Evolutionary conservation across 768 basidiomycete genomes (phyloP).

Genomic region (Rhizopogon rudus): DNA sequence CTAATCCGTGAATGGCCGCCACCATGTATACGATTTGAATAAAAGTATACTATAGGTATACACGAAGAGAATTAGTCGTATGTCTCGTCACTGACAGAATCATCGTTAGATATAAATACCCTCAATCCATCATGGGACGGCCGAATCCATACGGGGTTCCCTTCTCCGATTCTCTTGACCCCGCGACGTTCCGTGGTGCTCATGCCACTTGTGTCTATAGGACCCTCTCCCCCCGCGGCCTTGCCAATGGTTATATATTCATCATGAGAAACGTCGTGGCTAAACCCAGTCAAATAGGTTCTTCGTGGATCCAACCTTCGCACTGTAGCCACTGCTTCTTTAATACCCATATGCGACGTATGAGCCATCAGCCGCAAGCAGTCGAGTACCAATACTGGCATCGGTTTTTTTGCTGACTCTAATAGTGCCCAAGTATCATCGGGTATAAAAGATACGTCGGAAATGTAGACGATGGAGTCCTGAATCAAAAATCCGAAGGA

Average conservation of each 20-base stretch:
- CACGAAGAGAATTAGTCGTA: slow-evolving; percentile 27
- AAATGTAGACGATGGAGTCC: slow-evolving; percentile 67
- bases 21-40: not conserved
- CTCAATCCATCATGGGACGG: slow-evolving; percentile 75
- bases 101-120: slow-evolving; percentile 39
- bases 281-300: slow-evolving; percentile 74
- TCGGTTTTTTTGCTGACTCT: slow-evolving; percentile 15
- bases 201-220: slow-evolving; percentile 14
- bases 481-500: slow-evolving; percentile 70
- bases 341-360: slow-evolving; percentile 78
- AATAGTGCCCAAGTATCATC: slow-evolving; percentile 61
- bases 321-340: slow-evolving; percentile 51
- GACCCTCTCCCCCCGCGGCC: slow-evolving; percentile 34
- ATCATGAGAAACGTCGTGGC: slow-evolving; percentile 73
- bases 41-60: too few relatives aligned
- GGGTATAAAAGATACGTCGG: slow-evolving; percentile 81
- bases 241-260: slow-evolving; percentile 68
- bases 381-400: slow-evolving; percentile 68
- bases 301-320: slow-evolving; percentile 51
- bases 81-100: slow-evolving; percentile 45
- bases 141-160: slow-evolving; percentile 51
- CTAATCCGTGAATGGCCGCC: not conserved
- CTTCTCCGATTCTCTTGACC: slow-evolving; percentile 43
- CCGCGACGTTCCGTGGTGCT: slow-evolving; percentile 36
- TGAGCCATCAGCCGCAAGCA: slow-evolving; percentile 63